Conservation (phyloP, 345 rosid species). For the Populus pruinosa region DNA sequence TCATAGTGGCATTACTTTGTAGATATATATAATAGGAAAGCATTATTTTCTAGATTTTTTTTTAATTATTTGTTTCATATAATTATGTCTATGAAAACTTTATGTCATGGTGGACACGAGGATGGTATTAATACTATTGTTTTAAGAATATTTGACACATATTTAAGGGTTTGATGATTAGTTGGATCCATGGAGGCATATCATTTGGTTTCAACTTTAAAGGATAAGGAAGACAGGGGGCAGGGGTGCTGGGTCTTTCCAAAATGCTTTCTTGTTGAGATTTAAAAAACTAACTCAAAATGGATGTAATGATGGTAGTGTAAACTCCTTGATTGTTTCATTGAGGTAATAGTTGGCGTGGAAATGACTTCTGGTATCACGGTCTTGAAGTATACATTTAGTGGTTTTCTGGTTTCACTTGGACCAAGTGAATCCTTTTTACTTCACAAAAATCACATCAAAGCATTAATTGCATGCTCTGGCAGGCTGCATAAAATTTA, state of each 20-base stretch:
- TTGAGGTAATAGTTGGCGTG: neutral
- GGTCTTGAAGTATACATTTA: neutral
- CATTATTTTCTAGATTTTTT: neutral
- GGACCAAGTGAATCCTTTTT: neutral
- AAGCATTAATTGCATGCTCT: neutral
- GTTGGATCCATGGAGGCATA: neutral
- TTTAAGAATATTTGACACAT: neutral
- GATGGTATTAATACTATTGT: neutral
- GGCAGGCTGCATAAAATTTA: neutral
- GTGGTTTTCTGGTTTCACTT: neutral
- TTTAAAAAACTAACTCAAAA: neutral
- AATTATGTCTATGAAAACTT: neutral
- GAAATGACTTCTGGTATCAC: neutral
- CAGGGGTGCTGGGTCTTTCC: neutral
- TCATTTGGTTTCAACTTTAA: neutral
- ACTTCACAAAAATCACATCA: neutral
- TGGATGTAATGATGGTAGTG: neutral
- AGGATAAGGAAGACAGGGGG: neutral
- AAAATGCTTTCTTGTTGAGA: neutral
- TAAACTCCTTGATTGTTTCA: neutral
- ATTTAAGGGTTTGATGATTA: neutral
- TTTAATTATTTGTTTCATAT: neutral
- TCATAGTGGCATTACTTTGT: neutral
- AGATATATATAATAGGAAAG: neutral
- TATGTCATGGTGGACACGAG: neutral